Evolutionary conservation across 345 rosid species (phyloP).

Genomic region (Brassica cretica): DNA sequence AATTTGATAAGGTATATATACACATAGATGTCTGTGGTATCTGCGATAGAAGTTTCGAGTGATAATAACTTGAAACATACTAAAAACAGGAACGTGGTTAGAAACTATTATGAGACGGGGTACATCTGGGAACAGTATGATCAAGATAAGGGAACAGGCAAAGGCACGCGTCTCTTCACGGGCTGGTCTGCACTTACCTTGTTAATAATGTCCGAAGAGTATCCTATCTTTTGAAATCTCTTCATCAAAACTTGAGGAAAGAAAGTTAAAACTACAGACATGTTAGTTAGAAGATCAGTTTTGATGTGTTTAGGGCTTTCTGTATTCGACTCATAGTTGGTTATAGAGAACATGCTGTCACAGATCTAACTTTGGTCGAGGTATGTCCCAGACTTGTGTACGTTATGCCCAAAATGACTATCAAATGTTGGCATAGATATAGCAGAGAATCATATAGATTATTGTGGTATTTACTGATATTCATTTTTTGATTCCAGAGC

Average conservation of each 20-base stretch:
- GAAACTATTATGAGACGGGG: conserved; percentile 72
- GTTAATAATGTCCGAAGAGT: conserved; percentile 80
- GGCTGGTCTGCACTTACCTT: conserved; percentile 92
- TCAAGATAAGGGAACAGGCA: conserved; percentile 76
- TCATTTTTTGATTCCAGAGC: neutral
- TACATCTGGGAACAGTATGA: conserved; percentile 97
- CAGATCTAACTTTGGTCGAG: neutral
- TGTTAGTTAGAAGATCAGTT: conserved; percentile 19
- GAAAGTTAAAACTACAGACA: neutral
- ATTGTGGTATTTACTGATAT: neutral
- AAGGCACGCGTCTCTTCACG: conserved; percentile 78
- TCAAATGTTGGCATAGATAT: neutral
- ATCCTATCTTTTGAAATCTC: conserved; percentile 36
- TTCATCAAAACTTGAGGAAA: neutral
- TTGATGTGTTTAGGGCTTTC: conserved; percentile 18
- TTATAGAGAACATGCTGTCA: conserved; percentile 7
- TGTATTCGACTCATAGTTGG: conserved; percentile 3
- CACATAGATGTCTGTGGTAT: neutral
- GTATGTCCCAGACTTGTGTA: neutral
- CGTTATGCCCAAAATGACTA: neutral
- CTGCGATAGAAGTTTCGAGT: neutral
- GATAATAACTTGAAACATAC: conserved; percentile 10
- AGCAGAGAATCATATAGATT: neutral
- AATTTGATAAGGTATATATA: conserved; percentile 71
- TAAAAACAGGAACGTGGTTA: conserved; percentile 68